A percentile compares a stretch with the other conserved stretches of the same genome.
Conservation (phyloP, 2,329 filamentous ascomycete genomes). For the Pestalotiopsis sp. region DNA sequence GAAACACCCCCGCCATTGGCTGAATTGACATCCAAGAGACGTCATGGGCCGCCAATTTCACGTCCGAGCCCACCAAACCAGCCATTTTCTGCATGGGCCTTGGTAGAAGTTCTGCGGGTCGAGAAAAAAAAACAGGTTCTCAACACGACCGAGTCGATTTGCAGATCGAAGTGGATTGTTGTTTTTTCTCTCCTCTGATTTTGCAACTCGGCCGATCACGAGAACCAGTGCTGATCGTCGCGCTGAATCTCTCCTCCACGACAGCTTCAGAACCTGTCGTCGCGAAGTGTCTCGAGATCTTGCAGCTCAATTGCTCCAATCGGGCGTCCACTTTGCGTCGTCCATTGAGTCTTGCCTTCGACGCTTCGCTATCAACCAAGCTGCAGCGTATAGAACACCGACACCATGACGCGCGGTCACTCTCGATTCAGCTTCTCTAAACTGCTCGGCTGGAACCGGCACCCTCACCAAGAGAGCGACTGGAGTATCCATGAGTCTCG, state of each 20-base stretch:
- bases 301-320: not conserved
- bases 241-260: not conserved
- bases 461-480: constrained; percentile 31
- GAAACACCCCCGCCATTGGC: not conserved
- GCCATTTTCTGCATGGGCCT: not conserved
- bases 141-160: not conserved
- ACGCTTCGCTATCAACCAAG: not conserved
- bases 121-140: not conserved
- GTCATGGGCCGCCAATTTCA: not conserved
- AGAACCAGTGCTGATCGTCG: not conserved
- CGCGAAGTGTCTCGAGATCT: not conserved
- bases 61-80: not conserved
- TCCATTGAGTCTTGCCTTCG: not conserved
- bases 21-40: not conserved
- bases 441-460: constrained; percentile 38
- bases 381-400: not conserved
- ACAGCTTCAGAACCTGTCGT: not conserved
- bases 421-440: constrained; percentile 32
- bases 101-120: not conserved
- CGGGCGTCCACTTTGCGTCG: not conserved
- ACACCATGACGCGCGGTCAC: not conserved
- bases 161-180: not conserved
- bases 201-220: not conserved
- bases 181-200: not conserved
- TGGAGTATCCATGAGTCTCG: constrained; percentile 46